Percentiles rank a stretch among this genome's conserved stretches.
Conservation (phyloP, 345 rosid genomes). For the Sisymbrium altissimum region DNA sequence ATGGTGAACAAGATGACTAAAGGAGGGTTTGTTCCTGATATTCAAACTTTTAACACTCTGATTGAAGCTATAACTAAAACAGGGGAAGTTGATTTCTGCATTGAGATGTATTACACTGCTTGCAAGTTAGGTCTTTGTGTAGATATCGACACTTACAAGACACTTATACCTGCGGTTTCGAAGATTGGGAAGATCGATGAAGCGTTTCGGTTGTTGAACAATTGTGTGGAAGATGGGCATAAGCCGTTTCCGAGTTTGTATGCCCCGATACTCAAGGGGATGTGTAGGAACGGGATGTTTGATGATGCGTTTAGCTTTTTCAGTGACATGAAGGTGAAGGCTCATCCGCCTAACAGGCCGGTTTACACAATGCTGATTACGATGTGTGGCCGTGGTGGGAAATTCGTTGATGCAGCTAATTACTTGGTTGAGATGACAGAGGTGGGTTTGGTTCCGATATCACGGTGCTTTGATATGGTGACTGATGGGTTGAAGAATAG, state of each 20-base stretch:
- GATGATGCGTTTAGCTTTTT: conserved; percentile 87
- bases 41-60: conserved; percentile 60
- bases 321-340: conserved; percentile 81
- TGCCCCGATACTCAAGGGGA: conserved; percentile 77
- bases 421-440: conserved; percentile 90
- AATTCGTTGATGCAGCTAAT: conserved; percentile 71
- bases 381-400: conserved; percentile 89
- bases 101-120: conserved; percentile 61
- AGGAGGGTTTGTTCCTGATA: conserved; percentile 65
- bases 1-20: conserved; percentile 75
- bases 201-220: conserved; percentile 62
- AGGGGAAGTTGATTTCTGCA: conserved; percentile 71
- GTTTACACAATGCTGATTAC: conserved; percentile 91
- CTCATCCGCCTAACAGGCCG: conserved; percentile 84
- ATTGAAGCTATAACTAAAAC: conserved; percentile 57
- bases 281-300: conserved; percentile 74
- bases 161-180: conserved; percentile 81
- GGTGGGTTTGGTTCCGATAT: conserved; percentile 73
- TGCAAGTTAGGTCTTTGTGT: conserved; percentile 68
- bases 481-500: conserved; percentile 82
- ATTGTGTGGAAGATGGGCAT: conserved; percentile 78
- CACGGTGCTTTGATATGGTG: conserved; percentile 89
- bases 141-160: conserved; percentile 65
- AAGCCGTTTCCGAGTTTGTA: conserved; percentile 88
- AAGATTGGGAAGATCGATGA: conserved; percentile 75